phyloP scores from a whole-genome alignment of 179 eudicot genomes.

The Corrigiola litoralis region DNA sequence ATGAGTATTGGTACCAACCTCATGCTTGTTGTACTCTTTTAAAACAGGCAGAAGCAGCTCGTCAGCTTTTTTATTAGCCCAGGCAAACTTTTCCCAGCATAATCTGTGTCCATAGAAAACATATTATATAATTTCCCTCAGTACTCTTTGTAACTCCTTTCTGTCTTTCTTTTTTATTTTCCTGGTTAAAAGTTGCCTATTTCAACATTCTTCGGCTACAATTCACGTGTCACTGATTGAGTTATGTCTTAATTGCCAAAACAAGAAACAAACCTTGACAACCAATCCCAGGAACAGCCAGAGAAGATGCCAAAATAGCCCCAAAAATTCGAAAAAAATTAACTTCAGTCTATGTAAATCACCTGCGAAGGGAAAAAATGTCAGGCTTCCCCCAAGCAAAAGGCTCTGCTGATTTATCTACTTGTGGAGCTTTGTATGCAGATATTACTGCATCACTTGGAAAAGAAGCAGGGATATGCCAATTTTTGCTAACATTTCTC shows the following conservation, averaged over 20 bases:
- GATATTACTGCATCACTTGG: conserved; percentile 82
- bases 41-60: conserved; percentile 84
- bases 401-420: conserved; percentile 89
- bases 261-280: neutral
- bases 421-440: conserved; percentile 85
- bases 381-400: conserved; percentile 99
- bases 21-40: conserved; percentile 88
- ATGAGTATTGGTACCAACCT: conserved; percentile 43
- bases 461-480: conserved; percentile 85
- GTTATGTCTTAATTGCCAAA: neutral
- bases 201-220: no score
- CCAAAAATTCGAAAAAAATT: neutral
- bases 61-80: conserved; percentile 80
- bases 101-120: conserved; percentile 42
- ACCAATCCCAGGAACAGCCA: no score
- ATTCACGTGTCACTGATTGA: no score
- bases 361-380: conserved; percentile 79
- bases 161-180: neutral
- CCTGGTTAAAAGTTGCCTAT: no score
- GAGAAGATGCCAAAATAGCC: neutral
- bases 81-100: conserved; percentile 90
- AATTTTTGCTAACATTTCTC: conserved; percentile 99
- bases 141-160: neutral
- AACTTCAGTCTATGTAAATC: conserved; percentile 13
- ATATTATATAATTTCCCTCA: conserved; percentile 1